Percentiles rank a stretch among this genome's conserved stretches.
Evolutionary conservation across 106 monocot species (phyloP).

Genomic region (Phalaenopsis equestris): DNA sequence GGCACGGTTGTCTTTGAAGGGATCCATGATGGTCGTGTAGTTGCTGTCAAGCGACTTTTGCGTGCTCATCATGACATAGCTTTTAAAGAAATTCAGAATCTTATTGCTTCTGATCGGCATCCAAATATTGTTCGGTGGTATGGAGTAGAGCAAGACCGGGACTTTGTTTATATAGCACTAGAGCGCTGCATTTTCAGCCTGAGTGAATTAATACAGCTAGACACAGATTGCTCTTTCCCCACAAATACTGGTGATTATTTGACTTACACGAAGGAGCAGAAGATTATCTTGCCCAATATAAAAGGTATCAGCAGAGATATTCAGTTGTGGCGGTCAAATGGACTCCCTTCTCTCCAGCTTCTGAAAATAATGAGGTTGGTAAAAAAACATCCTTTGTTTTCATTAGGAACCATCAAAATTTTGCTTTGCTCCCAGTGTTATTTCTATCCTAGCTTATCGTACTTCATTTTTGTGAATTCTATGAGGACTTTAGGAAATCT

Average conservation of each 20-base stretch:
- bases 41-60: conserved; percentile 89
- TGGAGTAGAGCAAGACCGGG: conserved; percentile 78
- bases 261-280: conserved; percentile 13
- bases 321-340: conserved; percentile 71
- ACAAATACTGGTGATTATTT: conserved; percentile 1
- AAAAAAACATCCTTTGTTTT: conserved; percentile 3
- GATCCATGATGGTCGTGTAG: conserved; percentile 60
- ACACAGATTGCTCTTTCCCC: conserved; percentile 24
- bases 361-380: conserved; percentile 90
- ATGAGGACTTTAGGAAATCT: not conserved
- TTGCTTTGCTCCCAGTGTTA: not conserved
- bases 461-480: not conserved
- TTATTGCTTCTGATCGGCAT: conserved; percentile 89
- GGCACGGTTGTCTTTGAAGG: conserved; percentile 94
- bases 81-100: conserved; percentile 75
- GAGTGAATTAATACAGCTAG: conserved; percentile 61
- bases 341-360: conserved; percentile 67
- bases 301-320: conserved; percentile 27
- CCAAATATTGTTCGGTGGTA: conserved; percentile 89
- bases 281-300: conserved; percentile 5
- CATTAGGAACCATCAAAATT: not conserved
- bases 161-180: conserved; percentile 95
- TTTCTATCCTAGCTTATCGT: conserved; percentile 2
- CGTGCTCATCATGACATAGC: conserved; percentile 82
- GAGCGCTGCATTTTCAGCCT: conserved; percentile 80